Conservation (phyloP, 2,329 filamentous ascomycete genomes). For the Aspergillus viridinutans region DNA sequence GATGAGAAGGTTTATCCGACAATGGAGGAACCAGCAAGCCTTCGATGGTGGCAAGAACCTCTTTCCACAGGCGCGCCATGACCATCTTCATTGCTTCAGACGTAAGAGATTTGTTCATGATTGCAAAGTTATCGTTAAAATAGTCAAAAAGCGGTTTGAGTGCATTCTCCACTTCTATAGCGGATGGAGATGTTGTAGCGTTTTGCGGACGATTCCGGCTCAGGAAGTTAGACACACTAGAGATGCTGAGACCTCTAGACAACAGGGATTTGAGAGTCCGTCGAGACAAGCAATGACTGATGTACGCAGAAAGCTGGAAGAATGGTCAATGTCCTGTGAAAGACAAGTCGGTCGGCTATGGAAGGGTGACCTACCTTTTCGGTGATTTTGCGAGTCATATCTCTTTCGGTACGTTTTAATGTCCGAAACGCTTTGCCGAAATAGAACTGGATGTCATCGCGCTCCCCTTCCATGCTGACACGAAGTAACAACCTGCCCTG, state of each 20-base stretch:
- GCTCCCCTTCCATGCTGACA: slow-evolving; percentile 97
- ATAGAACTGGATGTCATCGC: slow-evolving; percentile 97
- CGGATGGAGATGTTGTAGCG: slow-evolving; percentile 56
- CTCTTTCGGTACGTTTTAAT: slow-evolving; percentile 89
- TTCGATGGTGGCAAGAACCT: slow-evolving; percentile 89
- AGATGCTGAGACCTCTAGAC: slow-evolving; percentile 66
- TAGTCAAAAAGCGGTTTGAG: slow-evolving; percentile 84
- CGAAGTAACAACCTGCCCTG: slow-evolving; percentile 84
- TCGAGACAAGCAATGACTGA: slow-evolving; percentile 80
- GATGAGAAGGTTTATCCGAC: slow-evolving; percentile 86
- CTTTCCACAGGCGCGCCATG: slow-evolving; percentile 98
- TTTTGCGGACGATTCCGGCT: slow-evolving; percentile 49
- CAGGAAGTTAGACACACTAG: slow-evolving; percentile 68
- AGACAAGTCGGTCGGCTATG: background rate
- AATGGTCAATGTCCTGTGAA: slow-evolving; percentile 12
- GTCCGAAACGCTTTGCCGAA: slow-evolving; percentile 96
- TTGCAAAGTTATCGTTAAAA: slow-evolving; percentile 97
- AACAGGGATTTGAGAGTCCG: slow-evolving; percentile 73
- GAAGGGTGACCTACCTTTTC: slow-evolving; percentile 67
- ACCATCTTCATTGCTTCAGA: slow-evolving; percentile 96
- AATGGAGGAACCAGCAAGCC: slow-evolving; percentile 84
- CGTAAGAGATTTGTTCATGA: slow-evolving; percentile 96
- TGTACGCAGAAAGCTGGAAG: slow-evolving; percentile 77
- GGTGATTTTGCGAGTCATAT: slow-evolving; percentile 97
- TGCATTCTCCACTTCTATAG: slow-evolving; percentile 72